A percentile compares a stretch with the other conserved stretches of the same genome.
These are phyloP conservation scores for Volutella citrinella DNA, from an alignment of 2,329 filamentous ascomycete genomes.

Conservation along the genomic window DNA sequence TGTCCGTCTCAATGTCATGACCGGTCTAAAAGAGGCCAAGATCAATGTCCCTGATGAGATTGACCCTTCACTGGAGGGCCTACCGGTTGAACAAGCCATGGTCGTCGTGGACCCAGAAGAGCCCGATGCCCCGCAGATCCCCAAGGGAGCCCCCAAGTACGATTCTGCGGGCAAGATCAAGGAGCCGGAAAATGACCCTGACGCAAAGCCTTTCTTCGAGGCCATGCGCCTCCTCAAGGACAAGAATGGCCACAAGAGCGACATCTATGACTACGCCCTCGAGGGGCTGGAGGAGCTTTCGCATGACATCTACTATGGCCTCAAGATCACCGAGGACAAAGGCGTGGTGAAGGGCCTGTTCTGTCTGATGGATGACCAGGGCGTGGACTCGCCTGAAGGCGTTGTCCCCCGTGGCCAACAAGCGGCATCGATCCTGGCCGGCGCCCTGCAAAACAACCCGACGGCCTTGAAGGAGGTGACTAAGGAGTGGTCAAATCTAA, in stretches of 20 bases:
- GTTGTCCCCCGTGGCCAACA: slow-evolving; percentile 43
- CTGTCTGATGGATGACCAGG: slow-evolving; percentile 46
- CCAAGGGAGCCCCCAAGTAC: slow-evolving; percentile 53
- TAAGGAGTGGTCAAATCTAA: slow-evolving; percentile 43
- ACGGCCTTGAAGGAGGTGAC: slow-evolving; percentile 53
- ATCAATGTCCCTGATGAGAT: slow-evolving; percentile 57
- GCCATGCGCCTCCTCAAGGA: slow-evolving; percentile 50
- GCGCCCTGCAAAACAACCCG: slow-evolving; percentile 63
- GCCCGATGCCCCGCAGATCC: slow-evolving; percentile 33
- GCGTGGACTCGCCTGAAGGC: slow-evolving; percentile 21
- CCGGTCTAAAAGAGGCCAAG: slow-evolving; percentile 63
- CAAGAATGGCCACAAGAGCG: slow-evolving; percentile 28
- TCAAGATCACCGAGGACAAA: slow-evolving; percentile 57
- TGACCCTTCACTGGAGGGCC: slow-evolving; percentile 44
- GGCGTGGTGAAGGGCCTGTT: slow-evolving; percentile 53
- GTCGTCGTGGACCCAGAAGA: slow-evolving; percentile 52
- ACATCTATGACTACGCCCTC: slow-evolving; percentile 48
- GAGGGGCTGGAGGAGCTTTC: slow-evolving; percentile 60
- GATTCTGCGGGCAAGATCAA: slow-evolving; percentile 57
- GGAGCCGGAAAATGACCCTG: slow-evolving; percentile 39
- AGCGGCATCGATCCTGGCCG: slow-evolving; percentile 56
- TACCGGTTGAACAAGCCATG: slow-evolving; percentile 51
- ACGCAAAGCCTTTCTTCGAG: slow-evolving; percentile 32
- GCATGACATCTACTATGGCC: slow-evolving; percentile 68
- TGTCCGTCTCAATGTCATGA: slow-evolving; percentile 62